Percentiles rank a stretch among this genome's conserved stretches.
These are phyloP conservation scores for Colletotrichum phormii DNA, from an alignment of 2,329 filamentous ascomycete genomes.

Conservation along the genomic window DNA sequence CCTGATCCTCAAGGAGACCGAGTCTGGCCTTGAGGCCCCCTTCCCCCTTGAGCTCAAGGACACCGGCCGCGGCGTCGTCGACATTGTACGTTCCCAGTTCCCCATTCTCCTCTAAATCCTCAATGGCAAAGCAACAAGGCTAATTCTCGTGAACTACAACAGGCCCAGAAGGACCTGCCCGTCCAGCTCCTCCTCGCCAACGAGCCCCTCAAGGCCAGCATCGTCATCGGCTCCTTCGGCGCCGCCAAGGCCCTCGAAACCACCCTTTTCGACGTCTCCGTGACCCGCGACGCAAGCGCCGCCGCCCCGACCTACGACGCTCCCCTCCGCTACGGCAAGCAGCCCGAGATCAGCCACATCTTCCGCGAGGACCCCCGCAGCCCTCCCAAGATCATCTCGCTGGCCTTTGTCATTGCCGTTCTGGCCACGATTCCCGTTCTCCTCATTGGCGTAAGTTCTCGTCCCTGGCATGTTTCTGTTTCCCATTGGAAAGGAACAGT, in stretches of 20 bases:
- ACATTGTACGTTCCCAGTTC: constrained; percentile 78
- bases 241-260: constrained; percentile 74
- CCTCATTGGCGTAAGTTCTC: constrained; percentile 71
- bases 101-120: not conserved
- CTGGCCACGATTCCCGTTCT: constrained; percentile 79
- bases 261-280: constrained; percentile 77
- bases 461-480: not conserved
- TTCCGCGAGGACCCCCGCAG: constrained; percentile 85
- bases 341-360: constrained; percentile 88
- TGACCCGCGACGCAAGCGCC: constrained; percentile 72
- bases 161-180: constrained; percentile 93
- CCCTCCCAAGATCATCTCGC: constrained; percentile 82
- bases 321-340: constrained; percentile 85
- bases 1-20: constrained; percentile 79
- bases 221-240: constrained; percentile 90
- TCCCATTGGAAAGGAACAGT: not conserved
- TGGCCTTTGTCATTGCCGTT: constrained; percentile 81
- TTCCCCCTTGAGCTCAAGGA: constrained; percentile 88
- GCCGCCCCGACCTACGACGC: constrained; percentile 71
- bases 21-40: constrained; percentile 84
- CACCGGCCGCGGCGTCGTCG: constrained; percentile 85
- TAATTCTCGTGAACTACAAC: constrained; percentile 43
- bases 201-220: constrained; percentile 79
- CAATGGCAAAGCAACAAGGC: not conserved
- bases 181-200: constrained; percentile 78